A percentile compares a stretch with the other conserved stretches of the same genome.
phyloP scores from a whole-genome alignment of 1,284 basidiomycete species.

The Cutaneotrichosporon sp. region DNA sequence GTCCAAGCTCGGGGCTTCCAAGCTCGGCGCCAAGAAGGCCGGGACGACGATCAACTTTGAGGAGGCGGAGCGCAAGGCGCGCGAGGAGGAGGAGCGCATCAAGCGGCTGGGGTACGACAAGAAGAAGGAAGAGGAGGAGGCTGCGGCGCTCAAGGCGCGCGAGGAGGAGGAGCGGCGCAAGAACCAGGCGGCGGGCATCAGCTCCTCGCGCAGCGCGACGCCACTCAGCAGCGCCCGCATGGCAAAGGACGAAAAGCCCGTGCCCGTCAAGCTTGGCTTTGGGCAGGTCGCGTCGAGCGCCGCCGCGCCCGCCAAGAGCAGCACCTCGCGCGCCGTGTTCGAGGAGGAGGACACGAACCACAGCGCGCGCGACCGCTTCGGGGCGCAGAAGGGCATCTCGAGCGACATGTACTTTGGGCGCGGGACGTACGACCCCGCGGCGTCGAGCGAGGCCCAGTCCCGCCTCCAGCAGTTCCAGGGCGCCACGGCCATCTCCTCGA shows the following conservation, averaged over 20 bases:
- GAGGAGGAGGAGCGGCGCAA: constrained; percentile 61
- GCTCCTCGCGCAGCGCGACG: constrained; percentile 21
- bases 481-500: constrained; percentile 91
- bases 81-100: constrained; percentile 78
- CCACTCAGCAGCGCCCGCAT: constrained; percentile 25
- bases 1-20: constrained; percentile 60
- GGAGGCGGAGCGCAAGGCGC: constrained; percentile 81
- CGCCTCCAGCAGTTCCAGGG: constrained; percentile 86
- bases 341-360: constrained; percentile 66
- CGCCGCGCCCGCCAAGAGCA: constrained; percentile 54
- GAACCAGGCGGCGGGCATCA: constrained; percentile 55
- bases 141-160: constrained; percentile 51
- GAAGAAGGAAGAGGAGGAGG: constrained; percentile 68
- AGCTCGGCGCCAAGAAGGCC: constrained; percentile 78
- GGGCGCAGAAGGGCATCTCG: constrained; percentile 86
- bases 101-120: constrained; percentile 87
- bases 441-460: constrained; percentile 73
- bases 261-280: constrained; percentile 68
- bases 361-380: constrained; percentile 87
- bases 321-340: constrained; percentile 15
- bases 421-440: constrained; percentile 77
- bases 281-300: constrained; percentile 63
- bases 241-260: constrained; percentile 41
- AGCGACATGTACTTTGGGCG: constrained; percentile 98
- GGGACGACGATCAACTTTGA: constrained; percentile 81